Conservation (phyloP, 2,329 filamentous ascomycete species). For the Fusarium agapanthi region DNA sequence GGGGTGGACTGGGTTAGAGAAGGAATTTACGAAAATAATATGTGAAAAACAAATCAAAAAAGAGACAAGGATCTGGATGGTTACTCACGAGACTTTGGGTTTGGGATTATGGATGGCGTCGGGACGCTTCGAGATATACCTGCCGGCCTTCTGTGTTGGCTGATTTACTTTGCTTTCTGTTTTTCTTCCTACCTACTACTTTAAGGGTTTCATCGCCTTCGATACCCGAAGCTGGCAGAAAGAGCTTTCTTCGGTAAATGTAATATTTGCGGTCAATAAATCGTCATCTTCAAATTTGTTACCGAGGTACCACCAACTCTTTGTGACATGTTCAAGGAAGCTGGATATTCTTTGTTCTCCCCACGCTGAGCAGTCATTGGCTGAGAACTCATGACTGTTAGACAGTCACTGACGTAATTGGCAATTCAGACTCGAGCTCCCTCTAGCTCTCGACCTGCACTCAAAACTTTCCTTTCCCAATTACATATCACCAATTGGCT, state of each 20-base stretch:
- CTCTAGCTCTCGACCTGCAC: neutral
- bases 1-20: slow-evolving; percentile 71
- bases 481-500: neutral
- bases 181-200: neutral
- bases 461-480: neutral
- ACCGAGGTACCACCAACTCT: neutral
- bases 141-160: slow-evolving; percentile 18
- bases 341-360: slow-evolving; percentile 19
- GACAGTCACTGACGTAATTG: slow-evolving; percentile 34
- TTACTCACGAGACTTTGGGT: slow-evolving; percentile 18
- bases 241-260: neutral
- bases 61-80: neutral
- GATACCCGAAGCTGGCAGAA: neutral
- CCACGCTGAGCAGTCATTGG: slow-evolving; percentile 34
- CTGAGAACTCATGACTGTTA: slow-evolving; percentile 12
- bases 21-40: neutral
- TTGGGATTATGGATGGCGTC: slow-evolving; percentile 25
- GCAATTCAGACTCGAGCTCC: slow-evolving; percentile 18
- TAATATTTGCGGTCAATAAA: slow-evolving; percentile 16
- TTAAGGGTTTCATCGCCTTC: neutral
- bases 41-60: neutral
- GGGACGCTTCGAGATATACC: slow-evolving; percentile 39
- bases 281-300: neutral
- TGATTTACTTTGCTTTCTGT: slow-evolving; percentile 22
- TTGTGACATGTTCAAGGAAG: neutral